Conservation (phyloP, 2,329 filamentous ascomycete genomes). For the Rosellinia necatrix region DNA sequence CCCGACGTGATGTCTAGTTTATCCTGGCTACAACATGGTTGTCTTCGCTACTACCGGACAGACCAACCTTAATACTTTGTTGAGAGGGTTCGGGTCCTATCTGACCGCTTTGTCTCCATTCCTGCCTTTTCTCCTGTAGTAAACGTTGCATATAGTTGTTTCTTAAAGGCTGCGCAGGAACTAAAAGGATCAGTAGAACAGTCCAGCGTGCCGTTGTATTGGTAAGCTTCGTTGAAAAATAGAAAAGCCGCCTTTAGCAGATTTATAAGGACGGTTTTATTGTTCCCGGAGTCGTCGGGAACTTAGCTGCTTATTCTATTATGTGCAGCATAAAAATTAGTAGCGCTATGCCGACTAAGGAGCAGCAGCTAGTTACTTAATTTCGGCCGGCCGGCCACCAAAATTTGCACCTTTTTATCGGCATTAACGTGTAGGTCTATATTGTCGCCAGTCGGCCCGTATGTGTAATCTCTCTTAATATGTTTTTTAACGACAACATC, state of each 20-base stretch:
- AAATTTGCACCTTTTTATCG: not conserved
- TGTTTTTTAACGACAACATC: too few species aligned
- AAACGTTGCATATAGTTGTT: not conserved
- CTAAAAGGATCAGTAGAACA: not conserved
- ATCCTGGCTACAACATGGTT: not conserved
- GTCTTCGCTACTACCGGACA: not conserved
- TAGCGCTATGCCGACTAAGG: not conserved
- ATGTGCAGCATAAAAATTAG: not conserved
- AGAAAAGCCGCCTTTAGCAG: not conserved
- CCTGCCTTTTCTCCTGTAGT: not conserved
- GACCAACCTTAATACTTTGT: not conserved
- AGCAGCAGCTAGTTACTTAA: not conserved
- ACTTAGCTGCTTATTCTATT: not conserved
- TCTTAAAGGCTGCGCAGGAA: not conserved
- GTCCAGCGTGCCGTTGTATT: not conserved
- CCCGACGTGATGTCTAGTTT: not conserved
- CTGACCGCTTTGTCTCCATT: not conserved
- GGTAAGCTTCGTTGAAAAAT: slow-evolving; percentile 1
- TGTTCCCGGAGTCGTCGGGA: too few species aligned
- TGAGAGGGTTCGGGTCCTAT: not conserved
- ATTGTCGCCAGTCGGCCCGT: too few species aligned
- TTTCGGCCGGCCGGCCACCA: not conserved
- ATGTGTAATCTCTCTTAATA: too few species aligned
- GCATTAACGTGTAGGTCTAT: too few species aligned
- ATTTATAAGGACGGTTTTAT: not conserved